These are phyloP conservation scores for Coemansia sp. DNA, from an alignment of 192 early-diverging fungal genomes.

Conservation along the genomic window DNA sequence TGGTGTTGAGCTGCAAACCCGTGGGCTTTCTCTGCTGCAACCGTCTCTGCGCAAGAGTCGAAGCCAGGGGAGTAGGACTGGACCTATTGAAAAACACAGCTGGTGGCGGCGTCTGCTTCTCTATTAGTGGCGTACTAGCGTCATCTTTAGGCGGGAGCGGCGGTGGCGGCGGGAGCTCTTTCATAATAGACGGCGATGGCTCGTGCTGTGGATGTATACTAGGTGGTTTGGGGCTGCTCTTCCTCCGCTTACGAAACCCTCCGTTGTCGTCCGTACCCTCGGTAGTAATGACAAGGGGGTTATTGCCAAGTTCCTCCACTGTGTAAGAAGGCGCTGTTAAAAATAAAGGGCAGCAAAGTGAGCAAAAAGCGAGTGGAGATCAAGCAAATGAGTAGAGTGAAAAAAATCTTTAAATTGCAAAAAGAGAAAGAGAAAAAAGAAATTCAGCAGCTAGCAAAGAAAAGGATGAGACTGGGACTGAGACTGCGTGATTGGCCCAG, in stretches of 20 bases:
- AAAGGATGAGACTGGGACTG: background rate
- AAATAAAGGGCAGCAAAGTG: background rate
- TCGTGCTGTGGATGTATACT: background rate
- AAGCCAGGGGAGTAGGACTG: background rate
- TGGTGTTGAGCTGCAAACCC: slow-evolving; percentile 34
- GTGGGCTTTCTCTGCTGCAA: slow-evolving; percentile 32
- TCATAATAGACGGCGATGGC: background rate
- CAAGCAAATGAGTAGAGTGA: background rate
- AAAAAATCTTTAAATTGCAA: background rate
- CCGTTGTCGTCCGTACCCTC: background rate
- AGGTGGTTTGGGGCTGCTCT: slow-evolving; percentile 3
- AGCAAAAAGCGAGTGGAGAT: background rate
- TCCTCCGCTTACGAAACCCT: slow-evolving; percentile 3
- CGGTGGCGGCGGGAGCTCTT: background rate
- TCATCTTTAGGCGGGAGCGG: background rate
- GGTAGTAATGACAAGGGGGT: background rate
- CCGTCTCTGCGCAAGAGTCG: slow-evolving; percentile 42
- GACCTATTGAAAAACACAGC: slow-evolving; percentile 1
- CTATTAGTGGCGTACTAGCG: background rate
- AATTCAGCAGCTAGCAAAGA: background rate
- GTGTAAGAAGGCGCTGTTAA: background rate
- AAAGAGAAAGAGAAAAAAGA: background rate
- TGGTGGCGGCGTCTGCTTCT: background rate
- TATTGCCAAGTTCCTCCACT: background rate
- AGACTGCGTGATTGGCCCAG: background rate